A percentile compares a stretch with the other conserved stretches of the same genome.
Conservation (phyloP, 306 rosid genomes). For the Trichosanthes cucumerina region DNA sequence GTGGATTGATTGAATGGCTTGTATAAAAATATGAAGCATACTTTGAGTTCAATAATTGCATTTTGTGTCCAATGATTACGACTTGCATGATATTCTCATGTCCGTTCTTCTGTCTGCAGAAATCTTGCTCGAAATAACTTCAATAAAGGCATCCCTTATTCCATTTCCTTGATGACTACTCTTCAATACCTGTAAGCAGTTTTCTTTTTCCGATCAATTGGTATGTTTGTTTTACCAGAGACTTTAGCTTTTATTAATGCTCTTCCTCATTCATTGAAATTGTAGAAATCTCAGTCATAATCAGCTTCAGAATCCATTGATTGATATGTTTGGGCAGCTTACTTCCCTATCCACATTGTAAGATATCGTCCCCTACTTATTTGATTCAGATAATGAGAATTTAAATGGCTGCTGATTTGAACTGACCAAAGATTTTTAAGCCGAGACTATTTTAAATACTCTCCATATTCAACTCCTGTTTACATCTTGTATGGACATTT, state of each 20-base stretch:
- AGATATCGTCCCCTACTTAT: slow-evolving; percentile 30
- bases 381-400: slow-evolving; percentile 5
- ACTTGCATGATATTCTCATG: slow-evolving; percentile 12
- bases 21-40: not conserved
- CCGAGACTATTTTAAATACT: not conserved
- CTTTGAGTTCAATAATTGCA: not conserved
- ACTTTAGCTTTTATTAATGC: not conserved
- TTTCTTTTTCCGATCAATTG: not conserved
- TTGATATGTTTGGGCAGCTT: slow-evolving; percentile 47
- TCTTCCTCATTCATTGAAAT: slow-evolving; percentile 10
- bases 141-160: slow-evolving; percentile 52
- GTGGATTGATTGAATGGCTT: not conserved
- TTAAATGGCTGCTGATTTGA: slow-evolving; percentile 4
- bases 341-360: slow-evolving; percentile 68
- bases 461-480: not conserved
- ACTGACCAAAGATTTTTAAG: not conserved
- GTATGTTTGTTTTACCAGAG: not conserved
- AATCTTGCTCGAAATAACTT: slow-evolving; percentile 64
- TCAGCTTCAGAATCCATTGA: slow-evolving; percentile 55
- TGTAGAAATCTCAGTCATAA: slow-evolving; percentile 78
- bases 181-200: slow-evolving; percentile 65
- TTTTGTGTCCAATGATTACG: not conserved
- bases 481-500: not conserved
- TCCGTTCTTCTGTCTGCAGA: slow-evolving; percentile 39
- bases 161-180: slow-evolving; percentile 37